phyloP scores from a whole-genome alignment of 768 basidiomycete genomes.

The Phlegmacium glaucopus region DNA sequence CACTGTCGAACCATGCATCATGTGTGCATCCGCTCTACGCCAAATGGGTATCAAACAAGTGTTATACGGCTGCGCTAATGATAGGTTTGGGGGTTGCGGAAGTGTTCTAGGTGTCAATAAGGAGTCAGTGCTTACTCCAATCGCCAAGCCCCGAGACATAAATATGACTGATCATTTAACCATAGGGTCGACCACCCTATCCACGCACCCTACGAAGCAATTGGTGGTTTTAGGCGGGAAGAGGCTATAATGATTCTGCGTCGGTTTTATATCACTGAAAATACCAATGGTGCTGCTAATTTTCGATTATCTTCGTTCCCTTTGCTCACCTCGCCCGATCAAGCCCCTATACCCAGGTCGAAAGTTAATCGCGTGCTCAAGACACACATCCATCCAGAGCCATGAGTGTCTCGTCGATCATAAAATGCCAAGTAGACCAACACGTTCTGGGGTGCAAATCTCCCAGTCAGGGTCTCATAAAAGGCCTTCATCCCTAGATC shows the following conservation, averaged over 20 bases:
- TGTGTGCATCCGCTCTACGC: conserved; percentile 95
- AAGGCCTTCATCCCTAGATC: not conserved
- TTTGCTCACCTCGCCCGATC: conserved; percentile 10
- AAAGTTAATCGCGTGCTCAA: conserved; percentile 85
- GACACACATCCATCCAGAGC: conserved; percentile 56
- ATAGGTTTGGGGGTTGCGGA: conserved; percentile 95
- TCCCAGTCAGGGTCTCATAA: not conserved
- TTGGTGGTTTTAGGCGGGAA: conserved; percentile 73
- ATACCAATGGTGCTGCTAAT: conserved; percentile 67
- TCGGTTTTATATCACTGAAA: conserved; percentile 91
- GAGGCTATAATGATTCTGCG: conserved; percentile 86
- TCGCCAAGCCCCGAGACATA: not conserved
- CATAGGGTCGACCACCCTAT: conserved; percentile 65
- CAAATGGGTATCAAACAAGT: conserved; percentile 91
- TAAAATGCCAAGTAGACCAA: too few species aligned
- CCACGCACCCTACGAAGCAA: conserved; percentile 72
- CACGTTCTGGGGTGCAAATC: too few species aligned
- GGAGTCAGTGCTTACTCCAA: conserved; percentile 40
- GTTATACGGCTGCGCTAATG: conserved; percentile 92
- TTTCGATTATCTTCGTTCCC: conserved; percentile 4
- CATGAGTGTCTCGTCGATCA: too few species aligned
- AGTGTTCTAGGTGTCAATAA: conserved; percentile 89
- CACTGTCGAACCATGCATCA: conserved; percentile 98
- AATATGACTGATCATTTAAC: not conserved
- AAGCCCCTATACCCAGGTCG: conserved; percentile 88